phyloP scores from a whole-genome alignment of 148 eudicot genomes.

The Camellia granthamiana region DNA sequence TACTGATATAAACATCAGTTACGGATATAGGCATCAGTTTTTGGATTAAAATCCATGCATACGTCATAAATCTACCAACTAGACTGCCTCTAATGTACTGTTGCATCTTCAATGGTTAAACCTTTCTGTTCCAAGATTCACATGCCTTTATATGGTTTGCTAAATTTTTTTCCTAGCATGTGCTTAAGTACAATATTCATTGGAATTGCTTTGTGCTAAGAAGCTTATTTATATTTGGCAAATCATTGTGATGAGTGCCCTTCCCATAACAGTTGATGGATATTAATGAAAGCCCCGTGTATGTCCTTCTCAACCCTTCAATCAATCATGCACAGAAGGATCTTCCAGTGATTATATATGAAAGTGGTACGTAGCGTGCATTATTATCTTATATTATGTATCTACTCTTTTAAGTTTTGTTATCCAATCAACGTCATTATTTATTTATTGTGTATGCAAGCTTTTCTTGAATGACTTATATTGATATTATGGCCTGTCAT shows the following conservation, averaged over 20 bases:
- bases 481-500: background rate
- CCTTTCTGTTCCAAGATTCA: background rate
- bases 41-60: too few relatives aligned
- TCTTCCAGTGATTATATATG: conserved; percentile 73
- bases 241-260: conserved; percentile 1
- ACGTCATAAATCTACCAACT: background rate
- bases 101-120: background rate
- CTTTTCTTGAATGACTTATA: background rate
- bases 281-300: conserved; percentile 85
- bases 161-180: background rate
- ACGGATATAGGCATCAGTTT: too few relatives aligned
- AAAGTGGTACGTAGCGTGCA: conserved; percentile 59
- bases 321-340: conserved; percentile 86
- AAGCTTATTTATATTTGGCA: background rate
- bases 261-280: conserved; percentile 67
- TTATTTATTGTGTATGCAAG: background rate
- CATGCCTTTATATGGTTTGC: background rate
- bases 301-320: conserved; percentile 75
- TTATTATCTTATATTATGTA: background rate
- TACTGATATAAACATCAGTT: background rate
- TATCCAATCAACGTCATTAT: background rate
- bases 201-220: conserved; percentile 3
- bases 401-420: background rate
- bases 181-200: background rate
- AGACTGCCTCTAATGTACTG: background rate